A percentile compares a stretch with the other conserved stretches of the same genome.
These are phyloP conservation scores for Bruguiera sexangula DNA, from an alignment of 345 rosid genomes.

Conservation along the genomic window DNA sequence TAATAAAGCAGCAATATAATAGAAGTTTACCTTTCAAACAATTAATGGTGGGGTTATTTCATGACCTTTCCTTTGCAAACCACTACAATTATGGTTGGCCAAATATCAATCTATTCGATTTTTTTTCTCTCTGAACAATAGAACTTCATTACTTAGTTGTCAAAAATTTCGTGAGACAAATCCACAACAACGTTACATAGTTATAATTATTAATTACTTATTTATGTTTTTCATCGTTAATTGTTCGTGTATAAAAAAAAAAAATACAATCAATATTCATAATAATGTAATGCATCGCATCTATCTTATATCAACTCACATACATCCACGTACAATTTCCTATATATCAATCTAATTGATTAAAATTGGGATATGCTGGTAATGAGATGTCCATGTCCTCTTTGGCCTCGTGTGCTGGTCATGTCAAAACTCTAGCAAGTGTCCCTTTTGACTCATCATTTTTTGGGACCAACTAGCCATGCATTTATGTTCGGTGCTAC, in stretches of 20 bases:
- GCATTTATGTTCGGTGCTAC: slow-evolving; percentile 7
- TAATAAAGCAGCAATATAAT: neutral
- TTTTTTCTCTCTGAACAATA: too few species aligned
- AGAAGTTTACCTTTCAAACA: neutral
- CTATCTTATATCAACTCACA: too few species aligned
- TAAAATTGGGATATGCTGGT: slow-evolving; percentile 2
- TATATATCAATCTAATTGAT: neutral
- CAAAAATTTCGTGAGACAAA: too few species aligned
- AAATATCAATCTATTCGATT: slow-evolving; percentile 19
- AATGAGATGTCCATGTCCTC: slow-evolving; percentile 15
- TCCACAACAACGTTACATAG: too few species aligned
- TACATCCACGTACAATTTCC: too few species aligned
- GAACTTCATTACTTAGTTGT: too few species aligned
- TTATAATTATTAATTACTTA: too few species aligned
- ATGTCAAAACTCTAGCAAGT: slow-evolving; percentile 28
- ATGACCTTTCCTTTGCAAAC: slow-evolving; percentile 28
- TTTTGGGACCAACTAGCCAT: slow-evolving; percentile 22
- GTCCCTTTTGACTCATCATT: slow-evolving; percentile 36
- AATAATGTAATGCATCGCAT: too few species aligned
- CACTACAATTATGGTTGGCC: slow-evolving; percentile 23
- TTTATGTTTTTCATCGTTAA: neutral
- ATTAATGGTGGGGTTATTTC: slow-evolving; percentile 36
- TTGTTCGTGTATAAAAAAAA: too few species aligned
- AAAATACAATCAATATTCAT: too few species aligned
- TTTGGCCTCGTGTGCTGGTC: slow-evolving; percentile 43